Evolutionary conservation across 2,329 filamentous ascomycete species (phyloP).

Genomic region (Apiospora pterosperma): DNA sequence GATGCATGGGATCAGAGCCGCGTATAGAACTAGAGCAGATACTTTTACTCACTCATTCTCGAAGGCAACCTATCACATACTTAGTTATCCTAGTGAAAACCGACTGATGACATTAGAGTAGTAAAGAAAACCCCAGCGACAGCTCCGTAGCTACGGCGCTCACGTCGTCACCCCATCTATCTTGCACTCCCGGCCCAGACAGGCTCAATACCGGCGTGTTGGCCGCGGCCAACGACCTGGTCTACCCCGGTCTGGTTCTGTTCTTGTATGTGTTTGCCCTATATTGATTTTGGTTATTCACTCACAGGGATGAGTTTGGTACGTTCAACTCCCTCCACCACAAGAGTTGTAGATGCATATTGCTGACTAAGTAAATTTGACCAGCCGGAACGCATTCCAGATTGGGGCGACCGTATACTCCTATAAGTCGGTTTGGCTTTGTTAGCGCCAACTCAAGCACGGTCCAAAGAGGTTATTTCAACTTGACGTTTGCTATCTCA

Average conservation of each 20-base stretch:
- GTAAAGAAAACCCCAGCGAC: too few relatives aligned
- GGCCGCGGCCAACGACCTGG: not conserved
- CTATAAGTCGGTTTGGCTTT: not conserved
- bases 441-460: not conserved
- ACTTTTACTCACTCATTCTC: too few relatives aligned
- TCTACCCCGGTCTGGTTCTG: not conserved
- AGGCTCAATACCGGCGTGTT: not conserved
- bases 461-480: not conserved
- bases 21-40: too few relatives aligned
- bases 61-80: too few relatives aligned
- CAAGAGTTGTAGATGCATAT: too few relatives aligned
- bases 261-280: not conserved
- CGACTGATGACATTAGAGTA: too few relatives aligned
- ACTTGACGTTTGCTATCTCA: not conserved
- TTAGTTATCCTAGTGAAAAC: too few relatives aligned
- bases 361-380: too few relatives aligned
- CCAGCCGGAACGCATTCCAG: too few relatives aligned
- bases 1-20: too few relatives aligned
- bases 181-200: not conserved
- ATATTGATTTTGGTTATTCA: not conserved
- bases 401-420: not conserved
- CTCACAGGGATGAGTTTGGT: too few relatives aligned
- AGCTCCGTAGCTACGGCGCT: not conserved
- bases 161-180: not conserved
- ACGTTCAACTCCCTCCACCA: too few relatives aligned